These are phyloP conservation scores for Pythium rhizo-oryzae DNA, from an alignment of 352 stramenopile genomes.

Conservation along the genomic window DNA sequence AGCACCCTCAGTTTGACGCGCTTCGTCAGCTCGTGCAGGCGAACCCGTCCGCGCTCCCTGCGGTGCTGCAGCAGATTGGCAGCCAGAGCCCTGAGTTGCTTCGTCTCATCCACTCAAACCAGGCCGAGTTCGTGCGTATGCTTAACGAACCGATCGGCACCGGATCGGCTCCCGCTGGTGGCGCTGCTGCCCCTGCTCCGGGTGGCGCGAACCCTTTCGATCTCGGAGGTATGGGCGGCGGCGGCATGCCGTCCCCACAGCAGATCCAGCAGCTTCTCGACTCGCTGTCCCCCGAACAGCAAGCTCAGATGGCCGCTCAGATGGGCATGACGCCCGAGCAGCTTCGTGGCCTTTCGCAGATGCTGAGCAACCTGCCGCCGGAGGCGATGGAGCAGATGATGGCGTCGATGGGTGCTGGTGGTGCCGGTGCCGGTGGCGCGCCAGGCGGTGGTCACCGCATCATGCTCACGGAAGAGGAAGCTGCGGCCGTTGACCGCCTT, in stretches of 20 bases:
- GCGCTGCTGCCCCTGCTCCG: constrained; percentile 20
- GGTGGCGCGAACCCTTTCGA: constrained; percentile 53
- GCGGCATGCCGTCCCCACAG: constrained; percentile 73
- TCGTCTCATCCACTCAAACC: constrained; percentile 85
- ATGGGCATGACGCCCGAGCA: constrained; percentile 89
- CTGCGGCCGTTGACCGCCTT: constrained; percentile 72
- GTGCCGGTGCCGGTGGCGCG: constrained; percentile 42
- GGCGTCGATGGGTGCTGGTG: constrained; percentile 67
- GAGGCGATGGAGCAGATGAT: constrained; percentile 89
- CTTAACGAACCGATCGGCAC: constrained; percentile 86
- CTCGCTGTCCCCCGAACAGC: constrained; percentile 75
- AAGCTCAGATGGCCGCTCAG: constrained; percentile 79
- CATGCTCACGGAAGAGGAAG: constrained; percentile 81
- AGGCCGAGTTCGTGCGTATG: constrained; percentile 87
- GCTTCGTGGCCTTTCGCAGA: constrained; percentile 83
- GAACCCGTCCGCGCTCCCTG: constrained; percentile 77
- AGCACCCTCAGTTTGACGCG: constrained; percentile 85
- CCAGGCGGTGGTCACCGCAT: constrained; percentile 58
- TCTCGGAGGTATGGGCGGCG: constrained; percentile 42
- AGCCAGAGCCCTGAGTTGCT: constrained; percentile 82
- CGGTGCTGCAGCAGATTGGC: constrained; percentile 87
- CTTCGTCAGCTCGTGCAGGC: constrained; percentile 83
- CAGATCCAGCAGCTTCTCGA: constrained; percentile 86
- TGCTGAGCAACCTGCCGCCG: constrained; percentile 83
- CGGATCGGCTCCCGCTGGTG: constrained; percentile 35